Evolutionary conservation across 768 basidiomycete genomes (phyloP).

Genomic region (Trametes coccinea): DNA sequence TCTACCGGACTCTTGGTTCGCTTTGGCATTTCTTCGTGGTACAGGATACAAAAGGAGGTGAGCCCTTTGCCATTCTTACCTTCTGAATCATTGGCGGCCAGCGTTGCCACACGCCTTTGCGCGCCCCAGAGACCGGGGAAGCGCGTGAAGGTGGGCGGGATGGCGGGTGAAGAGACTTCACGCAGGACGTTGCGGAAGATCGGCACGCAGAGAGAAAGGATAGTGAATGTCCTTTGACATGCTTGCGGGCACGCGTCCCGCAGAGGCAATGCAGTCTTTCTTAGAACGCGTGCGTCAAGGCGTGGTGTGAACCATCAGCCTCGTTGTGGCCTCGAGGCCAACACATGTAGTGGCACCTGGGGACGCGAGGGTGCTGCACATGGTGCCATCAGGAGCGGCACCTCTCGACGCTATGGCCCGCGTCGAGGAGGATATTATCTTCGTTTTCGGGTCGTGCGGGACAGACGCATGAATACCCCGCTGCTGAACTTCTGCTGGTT

Average conservation of each 20-base stretch:
- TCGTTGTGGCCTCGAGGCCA: conserved; percentile 22
- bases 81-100: background rate
- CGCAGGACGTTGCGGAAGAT: background rate
- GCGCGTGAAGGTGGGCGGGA: conserved; percentile 16
- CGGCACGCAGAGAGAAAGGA: conserved; percentile 4
- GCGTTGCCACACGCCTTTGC: background rate
- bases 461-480: background rate
- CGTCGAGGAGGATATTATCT: background rate
- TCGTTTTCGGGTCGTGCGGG: background rate
- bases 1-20: background rate
- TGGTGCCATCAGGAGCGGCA: background rate
- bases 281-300: background rate
- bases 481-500: background rate
- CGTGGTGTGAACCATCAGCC: conserved; percentile 14
- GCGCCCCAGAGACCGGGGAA: background rate
- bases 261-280: background rate
- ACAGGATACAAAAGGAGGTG: background rate
- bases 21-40: background rate
- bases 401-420: background rate
- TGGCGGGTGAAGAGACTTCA: conserved; percentile 12
- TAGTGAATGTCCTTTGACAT: background rate
- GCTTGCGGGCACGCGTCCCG: background rate
- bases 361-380: background rate
- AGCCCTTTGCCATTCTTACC: background rate
- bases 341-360: conserved; percentile 18